Base-by-base conservation (phyloP, 2,329 filamentous ascomycete species). In the Aphanoascus verrucosus region DNA sequence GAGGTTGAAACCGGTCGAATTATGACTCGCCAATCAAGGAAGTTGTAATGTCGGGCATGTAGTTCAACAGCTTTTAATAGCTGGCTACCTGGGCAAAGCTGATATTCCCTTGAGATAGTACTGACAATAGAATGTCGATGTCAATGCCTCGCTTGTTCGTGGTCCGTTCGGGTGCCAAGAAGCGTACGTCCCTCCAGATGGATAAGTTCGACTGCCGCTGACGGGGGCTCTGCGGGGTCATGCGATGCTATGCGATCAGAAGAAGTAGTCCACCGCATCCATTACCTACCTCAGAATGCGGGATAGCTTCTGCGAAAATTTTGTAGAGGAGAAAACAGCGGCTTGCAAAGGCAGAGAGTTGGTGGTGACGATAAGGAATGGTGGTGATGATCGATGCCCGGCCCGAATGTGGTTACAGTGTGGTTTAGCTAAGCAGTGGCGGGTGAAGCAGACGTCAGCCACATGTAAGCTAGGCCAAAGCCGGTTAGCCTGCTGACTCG, bases 391-490 rank as follows among this genome's bases (percentile, higher is more conserved):
- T 44, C 11, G 23, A 44, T 15, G 41, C 41, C 48, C 14, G 15
- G 32, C 5, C 31, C 32, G 6, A 38, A 38, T 40, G 28, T 15
- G 31, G 34, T 34, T 34, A 19, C 28, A 17, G 11, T 32, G 47
- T 40, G 47, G 47, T 34, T 40, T 40, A 19, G 9, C 35, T 47
- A 47, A 47, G 15, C 7, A 38, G 45, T 47, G 45, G 45, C 45
- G 28, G 28, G n/a, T 46, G 43, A 2, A 15, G 28, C 28, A 32
- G 11, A 19, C 31, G n/a, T 38, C 31, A 47, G 44, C 44, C 44
- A 47, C 28, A 34, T 12, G 14, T 32, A 45, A 19, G 15, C 9
- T 15, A 11, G 12, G 40, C 12, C 8, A 28, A 12, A 42, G 12
- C 9, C 12, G 5, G 12, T 23, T 23, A 23, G 15, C n/a, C 41